phyloP scores from a whole-genome alignment of 2,329 filamentous ascomycete genomes.

The Sporothrix curviconia region DNA sequence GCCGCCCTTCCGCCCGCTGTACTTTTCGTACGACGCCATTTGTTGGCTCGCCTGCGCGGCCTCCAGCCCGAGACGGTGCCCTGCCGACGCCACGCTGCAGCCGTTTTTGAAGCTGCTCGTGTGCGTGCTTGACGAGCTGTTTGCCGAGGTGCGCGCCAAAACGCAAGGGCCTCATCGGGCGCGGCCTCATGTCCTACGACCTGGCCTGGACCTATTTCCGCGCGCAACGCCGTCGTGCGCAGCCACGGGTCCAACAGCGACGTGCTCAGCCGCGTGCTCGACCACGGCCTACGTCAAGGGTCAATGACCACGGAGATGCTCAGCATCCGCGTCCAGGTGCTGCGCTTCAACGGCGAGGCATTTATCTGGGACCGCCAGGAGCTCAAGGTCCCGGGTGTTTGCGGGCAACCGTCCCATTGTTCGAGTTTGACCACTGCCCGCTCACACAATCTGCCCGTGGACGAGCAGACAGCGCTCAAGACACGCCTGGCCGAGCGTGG shows the following conservation, averaged over 20 bases:
- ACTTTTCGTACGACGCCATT: slow-evolving; percentile 41
- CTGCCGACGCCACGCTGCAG: slow-evolving; percentile 26
- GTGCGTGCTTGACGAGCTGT: slow-evolving; percentile 36
- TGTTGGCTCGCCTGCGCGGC: slow-evolving; percentile 25
- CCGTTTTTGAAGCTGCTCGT: slow-evolving; percentile 36
- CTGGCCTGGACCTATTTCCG: slow-evolving; percentile 41
- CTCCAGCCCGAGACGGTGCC: slow-evolving; percentile 16
- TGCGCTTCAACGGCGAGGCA: slow-evolving; percentile 34
- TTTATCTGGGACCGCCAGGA: slow-evolving; percentile 35
- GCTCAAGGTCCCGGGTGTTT: slow-evolving; percentile 29
- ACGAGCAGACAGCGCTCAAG: slow-evolving; percentile 24
- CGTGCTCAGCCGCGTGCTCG: slow-evolving; percentile 34
- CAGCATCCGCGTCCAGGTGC: slow-evolving; percentile 27
- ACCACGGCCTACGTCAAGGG: slow-evolving; percentile 26
- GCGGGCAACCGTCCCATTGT: slow-evolving; percentile 35
- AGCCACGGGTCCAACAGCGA: slow-evolving; percentile 35
- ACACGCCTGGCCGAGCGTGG: slow-evolving; percentile 30
- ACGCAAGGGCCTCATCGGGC: slow-evolving; percentile 30
- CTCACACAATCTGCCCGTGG: slow-evolving; percentile 28
- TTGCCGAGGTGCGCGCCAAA: slow-evolving; percentile 34
- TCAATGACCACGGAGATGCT: slow-evolving; percentile 19
- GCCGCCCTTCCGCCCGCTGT: slow-evolving; percentile 37
- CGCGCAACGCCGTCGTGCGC: slow-evolving; percentile 33
- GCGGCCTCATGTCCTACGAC: slow-evolving; percentile 35
- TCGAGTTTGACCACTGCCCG: slow-evolving; percentile 35